These are phyloP conservation scores for Bauhinia variegata DNA, from an alignment of 306 rosid species.

Conservation along the genomic window DNA sequence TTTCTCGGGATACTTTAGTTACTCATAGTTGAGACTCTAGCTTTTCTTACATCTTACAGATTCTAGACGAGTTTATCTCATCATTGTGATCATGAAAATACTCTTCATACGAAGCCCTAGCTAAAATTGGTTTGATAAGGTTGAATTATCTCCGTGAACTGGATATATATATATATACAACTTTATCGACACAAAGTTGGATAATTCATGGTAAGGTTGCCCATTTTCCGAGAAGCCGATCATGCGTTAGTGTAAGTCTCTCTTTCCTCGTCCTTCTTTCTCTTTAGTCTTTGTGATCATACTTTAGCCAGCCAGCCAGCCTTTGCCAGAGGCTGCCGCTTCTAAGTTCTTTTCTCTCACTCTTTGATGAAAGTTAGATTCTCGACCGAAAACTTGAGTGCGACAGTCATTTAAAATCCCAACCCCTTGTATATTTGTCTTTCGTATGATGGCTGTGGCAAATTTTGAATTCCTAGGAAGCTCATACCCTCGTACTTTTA, in stretches of 20 bases:
- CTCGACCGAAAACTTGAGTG: conserved; percentile 47
- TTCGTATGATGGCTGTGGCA: conserved; percentile 15
- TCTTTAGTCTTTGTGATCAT: conserved; percentile 35
- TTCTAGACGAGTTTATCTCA: conserved; percentile 10
- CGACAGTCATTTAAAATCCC: conserved; percentile 41
- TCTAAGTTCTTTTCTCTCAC: conserved; percentile 7
- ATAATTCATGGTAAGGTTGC: conserved; percentile 32
- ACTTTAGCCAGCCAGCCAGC: conserved; percentile 31
- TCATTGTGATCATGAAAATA: conserved; percentile 21
- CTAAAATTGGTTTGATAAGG: conserved; percentile 3
- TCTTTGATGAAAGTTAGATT: conserved; percentile 22
- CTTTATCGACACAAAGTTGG: conserved; percentile 16
- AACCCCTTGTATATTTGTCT: conserved; percentile 36
- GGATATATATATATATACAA: conserved; percentile 9
- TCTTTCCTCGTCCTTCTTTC: conserved; percentile 29
- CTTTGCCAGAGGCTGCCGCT: conserved; percentile 38
- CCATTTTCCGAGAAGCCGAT: background rate
- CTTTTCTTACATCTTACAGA: conserved; percentile 20
- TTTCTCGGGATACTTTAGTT: conserved; percentile 30
- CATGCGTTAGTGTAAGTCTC: conserved; percentile 1
- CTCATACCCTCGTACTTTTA: conserved; percentile 26
- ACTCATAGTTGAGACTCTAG: background rate
- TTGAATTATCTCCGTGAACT: conserved; percentile 21
- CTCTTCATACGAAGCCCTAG: conserved; percentile 21
- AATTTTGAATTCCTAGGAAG: conserved; percentile 46